Conservation (phyloP, 1,139 yeast genomes). For the Keqinozyma sinolaborantium region DNA sequence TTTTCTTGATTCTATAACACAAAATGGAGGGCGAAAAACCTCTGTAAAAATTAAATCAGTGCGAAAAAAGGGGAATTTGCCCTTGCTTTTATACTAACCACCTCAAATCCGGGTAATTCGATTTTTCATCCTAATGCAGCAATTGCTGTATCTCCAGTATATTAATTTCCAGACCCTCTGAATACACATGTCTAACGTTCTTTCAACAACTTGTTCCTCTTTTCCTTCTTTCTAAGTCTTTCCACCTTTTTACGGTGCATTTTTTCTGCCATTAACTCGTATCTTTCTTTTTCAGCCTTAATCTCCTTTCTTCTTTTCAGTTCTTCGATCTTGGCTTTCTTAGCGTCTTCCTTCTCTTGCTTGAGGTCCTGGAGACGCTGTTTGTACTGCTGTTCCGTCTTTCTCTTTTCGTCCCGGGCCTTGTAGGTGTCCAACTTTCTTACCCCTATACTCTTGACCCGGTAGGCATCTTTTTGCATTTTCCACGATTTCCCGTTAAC, state of each 20-base stretch:
- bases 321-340: constrained; percentile 47
- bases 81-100: constrained; percentile 22
- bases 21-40: not conserved
- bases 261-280: constrained; percentile 64
- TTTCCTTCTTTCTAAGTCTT: constrained; percentile 74
- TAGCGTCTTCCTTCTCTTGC: constrained; percentile 58
- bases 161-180: not conserved
- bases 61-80: constrained; percentile 11
- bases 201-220: constrained; percentile 74
- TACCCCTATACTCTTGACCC: constrained; percentile 35
- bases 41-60: constrained; percentile 3
- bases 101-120: constrained; percentile 24
- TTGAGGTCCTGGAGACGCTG: constrained; percentile 54
- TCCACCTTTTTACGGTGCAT: constrained; percentile 80
- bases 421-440: constrained; percentile 17
- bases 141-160: constrained; percentile 1
- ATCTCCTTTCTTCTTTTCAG: constrained; percentile 64
- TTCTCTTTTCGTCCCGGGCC: constrained; percentile 32
- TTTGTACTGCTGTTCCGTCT: constrained; percentile 43
- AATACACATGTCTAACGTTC: constrained; percentile 42
- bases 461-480: constrained; percentile 47
- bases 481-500: constrained; percentile 60
- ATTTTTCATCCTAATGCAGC: constrained; percentile 1
- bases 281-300: constrained; percentile 72
- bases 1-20: not conserved